A percentile compares a stretch with the other conserved stretches of the same genome.
Evolutionary conservation across 2,329 filamentous ascomycete genomes (phyloP).

Genomic region (Trichophyton simii): DNA sequence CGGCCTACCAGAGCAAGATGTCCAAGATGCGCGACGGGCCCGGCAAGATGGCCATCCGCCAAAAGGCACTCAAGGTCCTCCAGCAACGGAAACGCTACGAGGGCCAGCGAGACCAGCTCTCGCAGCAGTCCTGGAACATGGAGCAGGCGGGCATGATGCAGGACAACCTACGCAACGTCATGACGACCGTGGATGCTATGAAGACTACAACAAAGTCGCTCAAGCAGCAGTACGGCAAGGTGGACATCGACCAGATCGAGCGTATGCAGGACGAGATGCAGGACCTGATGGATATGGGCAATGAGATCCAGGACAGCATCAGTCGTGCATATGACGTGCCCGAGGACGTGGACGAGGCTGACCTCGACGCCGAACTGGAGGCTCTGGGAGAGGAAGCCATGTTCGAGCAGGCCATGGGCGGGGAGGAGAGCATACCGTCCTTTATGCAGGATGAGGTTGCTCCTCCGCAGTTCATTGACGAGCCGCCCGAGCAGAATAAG

Average conservation of each 20-base stretch:
- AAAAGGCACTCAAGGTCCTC: conserved; percentile 87
- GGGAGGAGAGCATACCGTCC: conserved; percentile 56
- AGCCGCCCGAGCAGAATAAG: conserved; percentile 64
- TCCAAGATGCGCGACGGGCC: conserved; percentile 90
- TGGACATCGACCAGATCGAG: conserved; percentile 96
- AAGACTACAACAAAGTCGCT: conserved; percentile 92
- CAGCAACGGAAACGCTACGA: conserved; percentile 93
- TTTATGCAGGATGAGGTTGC: conserved; percentile 82
- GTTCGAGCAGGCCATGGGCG: conserved; percentile 55
- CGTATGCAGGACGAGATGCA: conserved; percentile 98
- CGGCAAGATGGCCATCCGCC: conserved; percentile 81
- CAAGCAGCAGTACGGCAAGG: conserved; percentile 88
- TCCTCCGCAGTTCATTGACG: conserved; percentile 80
- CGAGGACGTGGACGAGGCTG: conserved; percentile 91
- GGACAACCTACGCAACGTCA: conserved; percentile 95
- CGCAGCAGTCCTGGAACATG: conserved; percentile 97
- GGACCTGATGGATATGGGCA: conserved; percentile 90
- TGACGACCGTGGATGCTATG: conserved; percentile 96
- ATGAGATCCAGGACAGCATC: conserved; percentile 95
- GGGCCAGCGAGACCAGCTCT: conserved; percentile 80
- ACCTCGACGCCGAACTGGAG: conserved; percentile 92
- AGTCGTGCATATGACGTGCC: conserved; percentile 85
- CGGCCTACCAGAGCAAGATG: conserved; percentile 76
- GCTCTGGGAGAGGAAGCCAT: conserved; percentile 90
- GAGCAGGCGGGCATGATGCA: conserved; percentile 97